Evolutionary conservation across 805 yeast species (phyloP), one percentile per base, ranked within the genome.

Genomic region (Sungouiozyma intestinalis): DNA sequence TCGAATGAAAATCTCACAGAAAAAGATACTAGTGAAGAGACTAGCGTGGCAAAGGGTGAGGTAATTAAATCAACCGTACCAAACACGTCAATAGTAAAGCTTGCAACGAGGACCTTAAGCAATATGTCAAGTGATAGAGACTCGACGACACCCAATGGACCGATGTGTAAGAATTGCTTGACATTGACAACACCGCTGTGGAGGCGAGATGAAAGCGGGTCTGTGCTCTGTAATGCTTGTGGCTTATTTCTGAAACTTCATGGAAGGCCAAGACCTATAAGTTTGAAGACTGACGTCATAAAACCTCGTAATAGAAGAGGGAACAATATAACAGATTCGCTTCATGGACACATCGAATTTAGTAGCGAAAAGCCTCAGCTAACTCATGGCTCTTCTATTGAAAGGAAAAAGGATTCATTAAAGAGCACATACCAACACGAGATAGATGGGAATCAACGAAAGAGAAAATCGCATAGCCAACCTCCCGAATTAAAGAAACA

Each of bases 121-220:
- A 24, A 6, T 24, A 24, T 11, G 29, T 24, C 6, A 7, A 24
- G 11, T 24, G 29, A 24, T 24, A 19, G n/a, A 14, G 16, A 8
- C 15, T n/a, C 35, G 15, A 43, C 31, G 20, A n/a, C 31, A 14
- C 15, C 39, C 5, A 39, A 36, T 29, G n/a, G 33, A 2, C 85
- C 94, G 3, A 72, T 81, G 17, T 88, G 97, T 61, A 85, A 82
- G 52, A 88, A 88, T 62, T 88, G 97, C 66, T 75, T 81, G 54
- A 88, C 97, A 2, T 83, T 86, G 45, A 88, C 92, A 1, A 88
- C 97, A 2, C 97, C 97, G 1, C 67, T 88, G 21, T 88, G 97
- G 97, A 74, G 97, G 63, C 72, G 97, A 48, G 96, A 88, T 63
- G 96, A 87, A 55, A 76, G 84, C 9, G 94, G 94, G 14, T 81